A percentile compares a stretch with the other conserved stretches of the same genome.
These are phyloP conservation scores for Trypanosoma cruzi DNA, from an alignment of 208 protist species.

Conservation along the genomic window DNA sequence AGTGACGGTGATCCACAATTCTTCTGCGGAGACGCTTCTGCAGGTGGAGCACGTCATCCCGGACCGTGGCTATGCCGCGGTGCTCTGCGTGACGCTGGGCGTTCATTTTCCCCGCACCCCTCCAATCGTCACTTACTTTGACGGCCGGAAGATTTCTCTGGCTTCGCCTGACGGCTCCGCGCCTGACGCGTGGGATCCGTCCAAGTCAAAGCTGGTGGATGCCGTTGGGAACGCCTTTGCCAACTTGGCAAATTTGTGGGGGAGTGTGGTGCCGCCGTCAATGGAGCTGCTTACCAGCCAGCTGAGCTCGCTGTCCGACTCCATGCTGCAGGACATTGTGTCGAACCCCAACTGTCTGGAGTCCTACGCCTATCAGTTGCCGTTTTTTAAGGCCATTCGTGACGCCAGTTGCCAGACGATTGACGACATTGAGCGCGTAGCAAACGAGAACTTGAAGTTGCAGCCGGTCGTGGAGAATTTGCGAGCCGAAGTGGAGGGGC, in stretches of 20 bases:
- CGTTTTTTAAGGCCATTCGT: slow-evolving; percentile 80
- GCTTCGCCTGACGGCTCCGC: slow-evolving; percentile 40
- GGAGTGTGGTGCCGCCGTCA: slow-evolving; percentile 64
- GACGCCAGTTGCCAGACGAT: slow-evolving; percentile 54
- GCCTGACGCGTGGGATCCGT: slow-evolving; percentile 55
- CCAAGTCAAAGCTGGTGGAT: slow-evolving; percentile 53
- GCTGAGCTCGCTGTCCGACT: slow-evolving; percentile 55
- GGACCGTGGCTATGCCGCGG: slow-evolving; percentile 52
- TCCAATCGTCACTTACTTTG: slow-evolving; percentile 70
- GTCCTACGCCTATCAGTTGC: slow-evolving; percentile 85
- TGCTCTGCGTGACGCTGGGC: slow-evolving; percentile 61
- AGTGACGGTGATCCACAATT: slow-evolving; percentile 43
- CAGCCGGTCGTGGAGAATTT: slow-evolving; percentile 51
- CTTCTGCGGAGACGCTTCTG: slow-evolving; percentile 44
- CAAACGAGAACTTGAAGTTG: slow-evolving; percentile 52
- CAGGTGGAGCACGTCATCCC: slow-evolving; percentile 58
- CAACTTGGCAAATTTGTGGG: slow-evolving; percentile 68
- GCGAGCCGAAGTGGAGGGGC: slow-evolving; percentile 42
- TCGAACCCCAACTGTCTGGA: slow-evolving; percentile 83
- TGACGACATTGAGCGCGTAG: slow-evolving; percentile 60
- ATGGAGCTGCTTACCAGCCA: slow-evolving; percentile 44
- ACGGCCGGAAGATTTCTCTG: slow-evolving; percentile 56
- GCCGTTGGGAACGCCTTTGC: slow-evolving; percentile 74
- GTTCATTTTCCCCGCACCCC: slow-evolving; percentile 45
- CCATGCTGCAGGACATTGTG: slow-evolving; percentile 63